Percentiles rank a stretch among this genome's conserved stretches.
These are phyloP conservation scores for Wallacemonas sp. DNA, from an alignment of 208 protist genomes.

Conservation along the genomic window DNA sequence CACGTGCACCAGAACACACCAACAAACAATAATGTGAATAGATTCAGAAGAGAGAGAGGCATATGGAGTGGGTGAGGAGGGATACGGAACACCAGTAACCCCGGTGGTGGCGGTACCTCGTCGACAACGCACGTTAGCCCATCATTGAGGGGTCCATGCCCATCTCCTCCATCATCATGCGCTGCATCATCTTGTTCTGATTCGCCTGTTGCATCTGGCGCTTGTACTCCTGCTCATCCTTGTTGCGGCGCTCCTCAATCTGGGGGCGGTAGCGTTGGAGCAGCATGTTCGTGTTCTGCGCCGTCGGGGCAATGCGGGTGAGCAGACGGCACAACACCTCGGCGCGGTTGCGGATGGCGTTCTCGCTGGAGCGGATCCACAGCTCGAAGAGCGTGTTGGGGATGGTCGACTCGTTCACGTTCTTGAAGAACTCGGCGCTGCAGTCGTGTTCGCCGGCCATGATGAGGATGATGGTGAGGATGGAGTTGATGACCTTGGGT, in stretches of 20 bases:
- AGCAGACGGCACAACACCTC: conserved; percentile 70
- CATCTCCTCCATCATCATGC: conserved; percentile 92
- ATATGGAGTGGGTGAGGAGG: too few relatives aligned
- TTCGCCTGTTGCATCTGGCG: conserved; percentile 83
- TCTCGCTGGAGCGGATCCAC: conserved; percentile 68
- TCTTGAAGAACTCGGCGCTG: conserved; percentile 52
- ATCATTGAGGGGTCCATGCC: conserved; percentile 68
- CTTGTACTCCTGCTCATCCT: conserved; percentile 82
- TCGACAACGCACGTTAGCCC: too few relatives aligned
- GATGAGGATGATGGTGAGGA: conserved; percentile 70
- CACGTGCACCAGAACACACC: neutral
- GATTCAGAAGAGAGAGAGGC: too few relatives aligned
- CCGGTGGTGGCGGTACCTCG: too few relatives aligned
- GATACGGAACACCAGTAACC: too few relatives aligned
- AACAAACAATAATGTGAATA: conserved; percentile 14
- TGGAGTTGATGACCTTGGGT: conserved; percentile 51
- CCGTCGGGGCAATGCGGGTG: conserved; percentile 44
- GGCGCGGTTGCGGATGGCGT: conserved; percentile 58
- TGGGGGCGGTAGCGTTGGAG: conserved; percentile 66
- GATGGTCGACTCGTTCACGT: conserved; percentile 51
- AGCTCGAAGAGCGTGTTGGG: conserved; percentile 71
- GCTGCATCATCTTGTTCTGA: conserved; percentile 85
- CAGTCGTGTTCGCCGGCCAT: conserved; percentile 68
- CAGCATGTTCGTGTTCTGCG: conserved; percentile 29
- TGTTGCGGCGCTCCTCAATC: conserved; percentile 71